Evolutionary conservation across 2,329 filamentous ascomycete genomes (phyloP).

Genomic region (Colletotrichum sp.): DNA sequence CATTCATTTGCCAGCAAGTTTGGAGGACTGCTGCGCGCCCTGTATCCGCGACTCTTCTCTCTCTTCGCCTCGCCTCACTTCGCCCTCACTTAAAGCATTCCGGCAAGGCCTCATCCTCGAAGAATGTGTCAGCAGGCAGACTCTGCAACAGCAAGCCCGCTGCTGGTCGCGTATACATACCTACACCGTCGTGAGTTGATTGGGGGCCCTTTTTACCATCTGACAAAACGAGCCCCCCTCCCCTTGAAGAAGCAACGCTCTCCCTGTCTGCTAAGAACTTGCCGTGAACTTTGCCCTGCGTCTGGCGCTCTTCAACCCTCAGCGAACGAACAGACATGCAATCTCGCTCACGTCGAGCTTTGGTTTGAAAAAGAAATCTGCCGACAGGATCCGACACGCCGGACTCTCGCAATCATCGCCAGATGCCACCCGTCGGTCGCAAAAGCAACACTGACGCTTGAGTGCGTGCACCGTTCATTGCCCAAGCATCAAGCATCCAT

Average conservation of each 20-base stretch:
- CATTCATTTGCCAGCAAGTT: not conserved
- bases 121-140: not conserved
- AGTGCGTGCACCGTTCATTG: not conserved
- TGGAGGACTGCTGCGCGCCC: not conserved
- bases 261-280: not conserved
- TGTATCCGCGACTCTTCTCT: not conserved
- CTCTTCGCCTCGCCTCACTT: not conserved
- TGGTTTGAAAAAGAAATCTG: not conserved
- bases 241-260: constrained; percentile 1
- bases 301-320: not conserved
- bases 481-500: not conserved
- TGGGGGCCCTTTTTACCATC: not conserved
- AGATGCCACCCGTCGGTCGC: not conserved
- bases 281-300: not conserved
- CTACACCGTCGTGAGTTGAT: not conserved
- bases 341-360: not conserved
- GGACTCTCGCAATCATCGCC: not conserved
- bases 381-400: not conserved
- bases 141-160: not conserved
- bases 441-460: not conserved
- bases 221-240: not conserved
- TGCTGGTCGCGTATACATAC: not conserved
- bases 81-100: not conserved
- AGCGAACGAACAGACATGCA: not conserved
- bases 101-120: not conserved